Percentiles rank a stretch among this genome's conserved stretches.
These are phyloP conservation scores for Terfezia boudieri DNA, from an alignment of 495 filamentous ascomycete species.

Conservation along the genomic window DNA sequence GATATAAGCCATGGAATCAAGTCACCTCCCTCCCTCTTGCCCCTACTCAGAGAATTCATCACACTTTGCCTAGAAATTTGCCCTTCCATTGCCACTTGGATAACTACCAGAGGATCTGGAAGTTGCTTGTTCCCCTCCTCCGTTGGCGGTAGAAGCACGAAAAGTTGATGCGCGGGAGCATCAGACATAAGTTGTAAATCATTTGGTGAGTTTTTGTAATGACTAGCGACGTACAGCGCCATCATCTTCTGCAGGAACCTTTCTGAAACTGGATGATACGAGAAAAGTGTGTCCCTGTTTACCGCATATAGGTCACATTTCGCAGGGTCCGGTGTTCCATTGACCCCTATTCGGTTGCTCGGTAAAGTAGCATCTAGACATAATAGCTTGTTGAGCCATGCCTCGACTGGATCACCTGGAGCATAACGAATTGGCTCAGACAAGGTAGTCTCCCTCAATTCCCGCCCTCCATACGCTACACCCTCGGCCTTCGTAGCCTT, in stretches of 20 bases:
- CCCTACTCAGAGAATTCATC: conserved; percentile 65
- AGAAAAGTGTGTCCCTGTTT: conserved; percentile 93
- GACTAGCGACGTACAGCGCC: conserved; percentile 88
- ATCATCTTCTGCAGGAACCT: conserved; percentile 97
- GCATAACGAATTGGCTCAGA: conserved; percentile 88
- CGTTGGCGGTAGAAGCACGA: conserved; percentile 77
- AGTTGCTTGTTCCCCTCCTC: conserved; percentile 52
- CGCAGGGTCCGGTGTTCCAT: conserved; percentile 72
- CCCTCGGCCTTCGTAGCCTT: conserved; percentile 41
- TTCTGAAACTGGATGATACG: conserved; percentile 90
- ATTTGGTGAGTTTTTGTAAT: conserved; percentile 97
- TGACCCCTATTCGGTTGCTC: conserved; percentile 45
- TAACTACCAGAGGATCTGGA: conserved; percentile 82
- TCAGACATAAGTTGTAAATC: conserved; percentile 96
- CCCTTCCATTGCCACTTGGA: conserved; percentile 88
- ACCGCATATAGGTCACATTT: conserved; percentile 80
- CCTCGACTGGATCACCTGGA: conserved; percentile 73
- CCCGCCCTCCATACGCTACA: conserved; percentile 40
- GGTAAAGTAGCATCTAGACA: conserved; percentile 83
- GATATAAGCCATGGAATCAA: conserved; percentile 95
- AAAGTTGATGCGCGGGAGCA: conserved; percentile 90
- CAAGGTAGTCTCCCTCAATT: conserved; percentile 80
- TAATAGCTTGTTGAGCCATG: conserved; percentile 86
- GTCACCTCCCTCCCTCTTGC: conserved; percentile 77
- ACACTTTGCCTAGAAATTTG: conserved; percentile 85